phyloP scores from a whole-genome alignment of 257 asterid species.

The Jaltomata sinuosa region DNA sequence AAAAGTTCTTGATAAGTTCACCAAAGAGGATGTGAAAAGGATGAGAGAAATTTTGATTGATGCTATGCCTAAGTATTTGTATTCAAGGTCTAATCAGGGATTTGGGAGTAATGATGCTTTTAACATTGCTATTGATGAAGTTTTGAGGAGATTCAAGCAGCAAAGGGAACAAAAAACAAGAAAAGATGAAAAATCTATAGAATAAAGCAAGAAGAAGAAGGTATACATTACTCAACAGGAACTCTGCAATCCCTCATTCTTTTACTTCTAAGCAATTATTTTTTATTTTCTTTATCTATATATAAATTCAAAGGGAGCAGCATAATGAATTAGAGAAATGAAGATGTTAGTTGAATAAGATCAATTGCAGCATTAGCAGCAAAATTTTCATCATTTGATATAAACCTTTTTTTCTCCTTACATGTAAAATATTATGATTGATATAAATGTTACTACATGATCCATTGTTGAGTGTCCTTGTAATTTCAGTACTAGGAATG shows the following conservation, averaged over 20 bases:
- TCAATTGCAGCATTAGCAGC: too few species aligned
- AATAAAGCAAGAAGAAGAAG: background rate
- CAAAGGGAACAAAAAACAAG: background rate
- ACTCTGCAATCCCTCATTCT: background rate
- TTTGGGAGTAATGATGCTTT: slow-evolving; percentile 22
- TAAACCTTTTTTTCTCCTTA: too few species aligned
- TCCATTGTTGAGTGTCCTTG: too few species aligned
- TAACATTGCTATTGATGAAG: slow-evolving; percentile 18
- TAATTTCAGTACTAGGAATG: too few species aligned
- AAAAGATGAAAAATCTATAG: background rate
- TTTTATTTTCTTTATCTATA: background rate
- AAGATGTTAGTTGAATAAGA: background rate
- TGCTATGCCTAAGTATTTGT: slow-evolving; percentile 24
- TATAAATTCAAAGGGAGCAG: background rate
- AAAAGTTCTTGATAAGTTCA: slow-evolving; percentile 11
- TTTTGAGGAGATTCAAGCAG: slow-evolving; percentile 15
- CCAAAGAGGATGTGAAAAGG: slow-evolving; percentile 21
- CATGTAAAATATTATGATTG: too few species aligned
- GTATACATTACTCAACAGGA: background rate
- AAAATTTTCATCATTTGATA: too few species aligned
- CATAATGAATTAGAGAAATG: background rate
- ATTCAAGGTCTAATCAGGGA: slow-evolving; percentile 10
- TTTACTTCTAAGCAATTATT: background rate
- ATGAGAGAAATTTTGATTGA: slow-evolving; percentile 28
- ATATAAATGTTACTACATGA: too few species aligned